A percentile compares a stretch with the other conserved stretches of the same genome.
phyloP scores from a whole-genome alignment of 441 rosid genomes.

The Raphanus hybrid region DNA sequence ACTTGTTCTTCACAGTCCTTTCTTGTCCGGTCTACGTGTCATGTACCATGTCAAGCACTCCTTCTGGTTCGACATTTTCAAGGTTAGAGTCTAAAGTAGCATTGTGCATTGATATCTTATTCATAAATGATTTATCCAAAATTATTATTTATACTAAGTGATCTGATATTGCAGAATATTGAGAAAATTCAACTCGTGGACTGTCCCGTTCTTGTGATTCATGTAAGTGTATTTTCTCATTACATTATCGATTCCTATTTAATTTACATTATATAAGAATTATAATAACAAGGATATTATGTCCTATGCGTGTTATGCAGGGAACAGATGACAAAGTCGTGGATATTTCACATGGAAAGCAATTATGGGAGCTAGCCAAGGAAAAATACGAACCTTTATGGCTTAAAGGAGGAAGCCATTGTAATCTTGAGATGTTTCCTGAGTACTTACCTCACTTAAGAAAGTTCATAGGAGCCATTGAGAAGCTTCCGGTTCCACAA shows the following conservation, averaged over 20 bases:
- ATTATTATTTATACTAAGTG: neutral
- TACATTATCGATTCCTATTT: neutral
- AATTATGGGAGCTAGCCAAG: slow-evolving; percentile 72
- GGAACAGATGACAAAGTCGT: slow-evolving; percentile 85
- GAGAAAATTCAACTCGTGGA: slow-evolving; percentile 55
- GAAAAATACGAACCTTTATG: slow-evolving; percentile 85
- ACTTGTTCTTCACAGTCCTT: slow-evolving; percentile 62
- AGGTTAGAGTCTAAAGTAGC: slow-evolving; percentile 40
- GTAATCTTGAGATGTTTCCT: slow-evolving; percentile 69
- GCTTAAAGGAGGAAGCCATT: slow-evolving; percentile 78
- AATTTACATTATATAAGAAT: neutral
- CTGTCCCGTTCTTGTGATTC: slow-evolving; percentile 69
- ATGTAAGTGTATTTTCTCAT: slow-evolving; percentile 46
- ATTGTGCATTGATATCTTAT: neutral
- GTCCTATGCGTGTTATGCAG: slow-evolving; percentile 43
- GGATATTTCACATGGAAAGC: slow-evolving; percentile 76
- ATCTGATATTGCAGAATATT: slow-evolving; percentile 51
- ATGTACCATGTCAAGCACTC: slow-evolving; percentile 59
- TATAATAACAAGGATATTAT: neutral
- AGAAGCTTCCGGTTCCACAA: slow-evolving; percentile 52
- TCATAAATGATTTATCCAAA: neutral
- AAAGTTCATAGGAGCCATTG: slow-evolving; percentile 69
- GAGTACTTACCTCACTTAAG: slow-evolving; percentile 65
- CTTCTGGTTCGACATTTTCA: slow-evolving; percentile 64
- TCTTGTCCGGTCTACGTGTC: slow-evolving; percentile 63